Evolutionary conservation across 2,329 filamentous ascomycete genomes (phyloP).

Genomic region (Verticillium longisporum): DNA sequence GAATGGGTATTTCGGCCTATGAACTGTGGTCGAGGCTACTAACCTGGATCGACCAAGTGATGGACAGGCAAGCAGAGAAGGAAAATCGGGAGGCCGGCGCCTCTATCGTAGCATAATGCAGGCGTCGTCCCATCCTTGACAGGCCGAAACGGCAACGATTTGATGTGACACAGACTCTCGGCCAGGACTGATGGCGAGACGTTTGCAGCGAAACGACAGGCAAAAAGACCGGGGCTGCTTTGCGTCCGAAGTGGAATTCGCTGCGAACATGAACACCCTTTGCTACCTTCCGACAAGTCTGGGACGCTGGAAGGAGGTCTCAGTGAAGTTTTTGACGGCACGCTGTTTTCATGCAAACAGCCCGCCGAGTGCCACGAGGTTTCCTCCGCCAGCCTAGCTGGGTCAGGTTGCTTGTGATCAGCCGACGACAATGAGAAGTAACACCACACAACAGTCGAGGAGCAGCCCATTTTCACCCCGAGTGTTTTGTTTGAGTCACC

Average conservation of each 20-base stretch:
- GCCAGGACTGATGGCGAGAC: not conserved
- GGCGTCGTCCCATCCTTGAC: not conserved
- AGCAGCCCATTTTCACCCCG: not conserved
- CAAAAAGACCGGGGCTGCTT: not conserved
- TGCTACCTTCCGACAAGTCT: not conserved
- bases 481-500: not conserved
- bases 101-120: not conserved
- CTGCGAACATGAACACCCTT: not conserved
- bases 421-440: not conserved
- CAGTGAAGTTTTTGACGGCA: conserved; percentile 9
- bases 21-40: no score
- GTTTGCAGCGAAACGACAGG: not conserved
- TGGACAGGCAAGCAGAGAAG: not conserved
- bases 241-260: not conserved
- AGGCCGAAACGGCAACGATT: not conserved
- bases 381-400: not conserved
- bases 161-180: not conserved
- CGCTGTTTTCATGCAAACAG: conserved; percentile 26
- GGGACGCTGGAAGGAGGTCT: not conserved
- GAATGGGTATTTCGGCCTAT: no score
- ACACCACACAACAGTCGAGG: not conserved
- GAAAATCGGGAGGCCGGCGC: not conserved
- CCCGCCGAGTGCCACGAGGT: conserved; percentile 9
- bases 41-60: no score
- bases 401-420: not conserved